Evolutionary conservation across 2,329 filamentous ascomycete genomes (phyloP).

Genomic region (Ustulina deusta): DNA sequence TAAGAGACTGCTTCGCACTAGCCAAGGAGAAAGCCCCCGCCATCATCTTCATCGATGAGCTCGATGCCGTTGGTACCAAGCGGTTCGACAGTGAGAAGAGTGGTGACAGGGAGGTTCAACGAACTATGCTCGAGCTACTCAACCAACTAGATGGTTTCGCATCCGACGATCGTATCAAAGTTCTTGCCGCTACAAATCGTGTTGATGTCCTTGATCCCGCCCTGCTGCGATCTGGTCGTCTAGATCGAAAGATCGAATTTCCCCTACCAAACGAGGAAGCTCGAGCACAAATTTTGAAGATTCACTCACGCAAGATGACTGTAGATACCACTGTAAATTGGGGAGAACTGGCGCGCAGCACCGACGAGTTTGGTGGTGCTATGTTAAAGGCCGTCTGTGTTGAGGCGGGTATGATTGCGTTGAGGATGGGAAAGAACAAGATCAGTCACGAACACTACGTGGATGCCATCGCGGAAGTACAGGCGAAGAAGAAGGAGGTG

Average conservation of each 20-base stretch:
- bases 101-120: conserved; percentile 96
- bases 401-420: conserved; percentile 98
- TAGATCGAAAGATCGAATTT: conserved; percentile 98
- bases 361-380: conserved; percentile 97
- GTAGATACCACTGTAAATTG: conserved; percentile 95
- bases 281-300: conserved; percentile 94
- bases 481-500: conserved; percentile 93
- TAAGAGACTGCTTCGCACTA: conserved; percentile 95
- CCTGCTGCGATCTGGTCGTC: conserved; percentile 87
- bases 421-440: conserved; percentile 94
- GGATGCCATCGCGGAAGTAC: conserved; percentile 96
- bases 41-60: conserved; percentile 99
- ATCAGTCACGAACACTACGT: conserved; percentile 99
- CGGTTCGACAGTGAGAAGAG: conserved; percentile 99
- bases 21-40: conserved; percentile 99
- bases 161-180: conserved; percentile 96
- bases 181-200: conserved; percentile 92
- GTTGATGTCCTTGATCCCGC: conserved; percentile 94
- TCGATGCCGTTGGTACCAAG: conserved; percentile 98
- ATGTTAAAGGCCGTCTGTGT: conserved; percentile 99
- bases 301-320: conserved; percentile 98
- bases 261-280: conserved; percentile 98
- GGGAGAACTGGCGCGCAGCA: conserved; percentile 93
- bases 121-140: conserved; percentile 98
- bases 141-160: conserved; percentile 99